These are phyloP conservation scores for Posidonia oceanica DNA, from an alignment of 116 monocot species.

Conservation along the genomic window DNA sequence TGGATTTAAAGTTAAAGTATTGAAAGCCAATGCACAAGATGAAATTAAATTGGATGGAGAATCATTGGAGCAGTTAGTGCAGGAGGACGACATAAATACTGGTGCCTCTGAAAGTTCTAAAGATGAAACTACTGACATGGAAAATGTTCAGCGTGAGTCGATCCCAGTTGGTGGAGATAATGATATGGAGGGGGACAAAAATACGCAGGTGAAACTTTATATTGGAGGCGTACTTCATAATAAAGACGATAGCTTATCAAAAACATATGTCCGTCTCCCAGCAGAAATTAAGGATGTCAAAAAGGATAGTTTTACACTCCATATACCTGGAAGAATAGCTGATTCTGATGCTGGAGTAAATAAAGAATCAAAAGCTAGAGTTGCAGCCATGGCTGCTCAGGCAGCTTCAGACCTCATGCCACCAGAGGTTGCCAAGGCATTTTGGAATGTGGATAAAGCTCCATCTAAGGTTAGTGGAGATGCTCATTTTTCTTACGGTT, in stretches of 20 bases:
- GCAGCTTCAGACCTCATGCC: conserved; percentile 77
- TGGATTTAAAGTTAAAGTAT: conserved; percentile 67
- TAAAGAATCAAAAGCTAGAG: conserved; percentile 43
- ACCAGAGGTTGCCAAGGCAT: conserved; percentile 65
- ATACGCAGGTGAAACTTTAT: conserved; percentile 38
- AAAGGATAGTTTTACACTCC: conserved; percentile 52
- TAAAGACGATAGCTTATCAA: conserved; percentile 51
- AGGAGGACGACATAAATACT: conserved; percentile 49
- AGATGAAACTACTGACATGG: conserved; percentile 25
- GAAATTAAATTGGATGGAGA: conserved; percentile 48
- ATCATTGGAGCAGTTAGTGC: conserved; percentile 33
- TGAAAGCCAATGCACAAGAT: conserved; percentile 41
- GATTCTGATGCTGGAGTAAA: conserved; percentile 30
- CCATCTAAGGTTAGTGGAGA: conserved; percentile 32
- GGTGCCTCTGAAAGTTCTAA: conserved; percentile 25
- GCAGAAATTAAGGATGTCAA: conserved; percentile 56
- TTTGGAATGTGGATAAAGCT: conserved; percentile 45
- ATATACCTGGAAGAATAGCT: conserved; percentile 38
- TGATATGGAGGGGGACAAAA: conserved; percentile 27
- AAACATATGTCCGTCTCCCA: conserved; percentile 46
- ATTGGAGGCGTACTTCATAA: conserved; percentile 80
- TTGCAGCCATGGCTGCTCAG: conserved; percentile 64
- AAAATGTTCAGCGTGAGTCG: conserved; percentile 32
- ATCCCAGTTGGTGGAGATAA: conserved; percentile 19
- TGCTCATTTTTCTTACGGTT: too few relatives aligned